These are phyloP conservation scores for Hypoxylon sp. DNA, from an alignment of 2,329 filamentous ascomycete genomes.

Conservation along the genomic window DNA sequence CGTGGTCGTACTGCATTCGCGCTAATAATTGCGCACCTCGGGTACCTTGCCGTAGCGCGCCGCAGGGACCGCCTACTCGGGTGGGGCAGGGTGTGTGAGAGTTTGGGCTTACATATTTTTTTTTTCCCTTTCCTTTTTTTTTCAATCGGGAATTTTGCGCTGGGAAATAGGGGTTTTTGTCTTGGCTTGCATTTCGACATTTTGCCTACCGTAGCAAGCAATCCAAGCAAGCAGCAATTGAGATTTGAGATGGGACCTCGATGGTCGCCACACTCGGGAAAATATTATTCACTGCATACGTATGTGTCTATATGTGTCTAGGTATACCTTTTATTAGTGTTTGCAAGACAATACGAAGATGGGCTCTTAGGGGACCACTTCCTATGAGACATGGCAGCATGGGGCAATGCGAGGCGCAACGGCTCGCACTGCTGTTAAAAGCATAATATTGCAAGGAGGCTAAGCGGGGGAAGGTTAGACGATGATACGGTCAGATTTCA, in stretches of 20 bases:
- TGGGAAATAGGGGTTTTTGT: slow-evolving; percentile 43
- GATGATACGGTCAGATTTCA: slow-evolving; percentile 40
- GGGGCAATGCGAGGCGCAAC: slow-evolving; percentile 36
- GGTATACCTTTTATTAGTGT: slow-evolving; percentile 15
- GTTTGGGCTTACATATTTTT: slow-evolving; percentile 30
- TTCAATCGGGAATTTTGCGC: slow-evolving; percentile 40
- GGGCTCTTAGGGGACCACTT: slow-evolving; percentile 2
- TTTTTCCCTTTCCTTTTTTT: too few relatives aligned
- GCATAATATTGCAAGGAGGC: slow-evolving; percentile 43
- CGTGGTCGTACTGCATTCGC: slow-evolving; percentile 43
- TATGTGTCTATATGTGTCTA: neutral
- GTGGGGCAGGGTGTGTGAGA: slow-evolving; percentile 27
- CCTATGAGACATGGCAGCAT: slow-evolving; percentile 21
- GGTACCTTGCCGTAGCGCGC: slow-evolving; percentile 51
- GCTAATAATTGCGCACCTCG: slow-evolving; percentile 48
- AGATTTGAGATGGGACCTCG: slow-evolving; percentile 5
- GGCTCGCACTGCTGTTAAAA: slow-evolving; percentile 22
- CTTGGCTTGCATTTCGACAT: slow-evolving; percentile 40
- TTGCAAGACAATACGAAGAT: slow-evolving; percentile 18
- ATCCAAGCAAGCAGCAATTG: slow-evolving; percentile 14
- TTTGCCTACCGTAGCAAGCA: slow-evolving; percentile 11
- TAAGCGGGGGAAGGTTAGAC: slow-evolving; percentile 38
- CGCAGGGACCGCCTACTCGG: slow-evolving; percentile 39
- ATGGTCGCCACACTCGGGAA: neutral
- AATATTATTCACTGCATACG: neutral